Evolutionary conservation across 1,139 yeast species (phyloP).

Genomic region (Zhuliangozyma parablackwelliae): DNA sequence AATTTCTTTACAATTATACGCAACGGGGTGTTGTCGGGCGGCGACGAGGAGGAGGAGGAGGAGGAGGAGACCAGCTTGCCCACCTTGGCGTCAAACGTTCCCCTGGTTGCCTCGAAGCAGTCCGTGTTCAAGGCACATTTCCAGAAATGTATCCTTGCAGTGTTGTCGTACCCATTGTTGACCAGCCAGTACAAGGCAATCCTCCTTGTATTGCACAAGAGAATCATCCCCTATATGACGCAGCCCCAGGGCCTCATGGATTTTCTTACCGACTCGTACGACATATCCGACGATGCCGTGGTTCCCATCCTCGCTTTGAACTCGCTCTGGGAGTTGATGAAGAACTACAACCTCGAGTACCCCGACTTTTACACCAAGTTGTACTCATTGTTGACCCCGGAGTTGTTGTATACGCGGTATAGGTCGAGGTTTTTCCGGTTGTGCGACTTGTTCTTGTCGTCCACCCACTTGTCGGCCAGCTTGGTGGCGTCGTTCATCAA

Average conservation of each 20-base stretch:
- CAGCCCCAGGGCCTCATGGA: conserved; percentile 88
- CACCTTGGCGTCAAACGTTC: conserved; percentile 30
- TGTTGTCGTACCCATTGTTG: conserved; percentile 47
- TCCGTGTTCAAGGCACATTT: conserved; percentile 60
- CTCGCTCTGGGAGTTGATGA: conserved; percentile 84
- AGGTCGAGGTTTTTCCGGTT: conserved; percentile 85
- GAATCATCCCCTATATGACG: conserved; percentile 76
- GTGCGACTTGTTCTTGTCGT: conserved; percentile 77
- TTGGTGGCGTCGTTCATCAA: conserved; percentile 89
- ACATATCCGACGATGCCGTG: conserved; percentile 55
- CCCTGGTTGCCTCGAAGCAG: conserved; percentile 50
- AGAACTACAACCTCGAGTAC: conserved; percentile 77
- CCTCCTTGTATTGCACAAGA: conserved; percentile 69
- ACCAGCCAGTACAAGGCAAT: conserved; percentile 66
- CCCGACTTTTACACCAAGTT: conserved; percentile 85
- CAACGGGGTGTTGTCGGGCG: conserved; percentile 16
- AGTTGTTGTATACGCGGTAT: conserved; percentile 70
- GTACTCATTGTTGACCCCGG: conserved; percentile 73
- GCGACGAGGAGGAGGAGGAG: conserved; percentile 24
- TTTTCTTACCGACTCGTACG: conserved; percentile 83
- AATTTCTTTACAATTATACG: conserved; percentile 38
- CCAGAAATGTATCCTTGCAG: conserved; percentile 63
- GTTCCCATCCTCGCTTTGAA: conserved; percentile 80
- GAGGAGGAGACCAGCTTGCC: conserved; percentile 2
- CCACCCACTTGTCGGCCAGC: conserved; percentile 82